Evolutionary conservation across 768 basidiomycete genomes (phyloP), one percentile per base, ranked within the genome.

Genomic region (Macrolepiota albuminosa): DNA sequence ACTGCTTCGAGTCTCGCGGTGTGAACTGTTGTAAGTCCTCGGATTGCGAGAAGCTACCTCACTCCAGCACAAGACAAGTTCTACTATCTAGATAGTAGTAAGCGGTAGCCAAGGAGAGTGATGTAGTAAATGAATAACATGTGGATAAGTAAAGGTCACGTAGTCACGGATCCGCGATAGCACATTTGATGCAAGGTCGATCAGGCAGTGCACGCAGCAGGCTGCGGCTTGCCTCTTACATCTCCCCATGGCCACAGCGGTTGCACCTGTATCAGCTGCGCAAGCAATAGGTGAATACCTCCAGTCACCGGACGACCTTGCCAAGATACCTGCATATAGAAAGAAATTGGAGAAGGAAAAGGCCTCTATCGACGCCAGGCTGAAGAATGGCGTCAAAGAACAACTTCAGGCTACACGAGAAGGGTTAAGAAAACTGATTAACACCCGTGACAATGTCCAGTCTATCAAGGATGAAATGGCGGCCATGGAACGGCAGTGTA

Each of bases 281-380:
- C 91, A 93, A 71, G 87, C 90, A 37, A 83, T 93, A 52, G 89
- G 91, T 60, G 94, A 96, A 75, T 89, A 93, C 68, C 81, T 97
- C 9, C 93, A 95, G 67, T 91, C 91, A 24, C 95, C 95, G 1
- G 94, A 96, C 67, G 95, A 97, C 74, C 88, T 98, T 57, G 77
- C 85, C 64, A 97, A 97, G 73, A 84, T 98, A 37, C 81, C 84
- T 1, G 84, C 93, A 0, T 93, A 93, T 69, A 84, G 93, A 63
- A 96, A 95, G 78, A 95, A 95, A 68, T 82, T 98, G 47, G 89
- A 95, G 73, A 98, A 98, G 73, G 96, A 98, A 74, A 96, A 97
- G 74, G 87, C 93, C 0, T 92, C 93, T 9, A 91, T 98, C 61
- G 93, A 97, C 68, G 87, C 89, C 4, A 84, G 94, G 67, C 84